Evolutionary conservation across 2,329 filamentous ascomycete genomes (phyloP).

Genomic region (Sclerotinia spermophila): DNA sequence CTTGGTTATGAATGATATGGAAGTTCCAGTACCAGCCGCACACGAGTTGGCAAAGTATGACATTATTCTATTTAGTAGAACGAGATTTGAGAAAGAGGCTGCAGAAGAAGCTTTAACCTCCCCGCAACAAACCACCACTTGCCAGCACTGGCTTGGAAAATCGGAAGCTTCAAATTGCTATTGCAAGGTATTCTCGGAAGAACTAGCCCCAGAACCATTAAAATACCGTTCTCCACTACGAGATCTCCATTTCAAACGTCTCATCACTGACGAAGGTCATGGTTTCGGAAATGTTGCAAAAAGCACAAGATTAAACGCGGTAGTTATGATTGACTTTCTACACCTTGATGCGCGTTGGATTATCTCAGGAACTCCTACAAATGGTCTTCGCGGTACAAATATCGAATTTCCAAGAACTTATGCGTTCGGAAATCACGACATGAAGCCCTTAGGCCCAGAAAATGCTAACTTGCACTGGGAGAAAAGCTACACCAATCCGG

Average conservation of each 20-base stretch:
- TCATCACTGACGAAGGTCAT: constrained; percentile 92
- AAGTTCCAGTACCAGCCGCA: constrained; percentile 52
- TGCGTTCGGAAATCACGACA: constrained; percentile 5
- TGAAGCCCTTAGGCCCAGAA: background rate
- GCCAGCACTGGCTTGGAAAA: background rate
- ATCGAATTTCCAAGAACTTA: constrained; percentile 19
- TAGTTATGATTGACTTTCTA: constrained; percentile 51
- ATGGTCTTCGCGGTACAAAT: constrained; percentile 74
- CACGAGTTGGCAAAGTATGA: constrained; percentile 64
- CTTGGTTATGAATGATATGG: constrained; percentile 55
- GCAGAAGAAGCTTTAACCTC: constrained; percentile 32
- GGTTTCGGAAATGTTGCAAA: constrained; percentile 65
- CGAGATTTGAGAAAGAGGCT: constrained; percentile 63
- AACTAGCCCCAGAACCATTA: constrained; percentile 42
- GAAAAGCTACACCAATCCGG: background rate
- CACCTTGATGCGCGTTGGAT: constrained; percentile 76
- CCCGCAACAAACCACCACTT: background rate
- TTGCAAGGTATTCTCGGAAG: constrained; percentile 32
- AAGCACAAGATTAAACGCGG: constrained; percentile 53
- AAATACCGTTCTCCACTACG: constrained; percentile 55
- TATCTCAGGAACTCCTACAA: constrained; percentile 84
- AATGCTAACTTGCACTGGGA: too few relatives aligned
- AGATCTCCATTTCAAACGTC: constrained; percentile 75
- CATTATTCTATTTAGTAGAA: constrained; percentile 72
- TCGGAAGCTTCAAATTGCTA: background rate